phyloP scores from a whole-genome alignment of 257 asterid genomes.

The Vinca minor region DNA sequence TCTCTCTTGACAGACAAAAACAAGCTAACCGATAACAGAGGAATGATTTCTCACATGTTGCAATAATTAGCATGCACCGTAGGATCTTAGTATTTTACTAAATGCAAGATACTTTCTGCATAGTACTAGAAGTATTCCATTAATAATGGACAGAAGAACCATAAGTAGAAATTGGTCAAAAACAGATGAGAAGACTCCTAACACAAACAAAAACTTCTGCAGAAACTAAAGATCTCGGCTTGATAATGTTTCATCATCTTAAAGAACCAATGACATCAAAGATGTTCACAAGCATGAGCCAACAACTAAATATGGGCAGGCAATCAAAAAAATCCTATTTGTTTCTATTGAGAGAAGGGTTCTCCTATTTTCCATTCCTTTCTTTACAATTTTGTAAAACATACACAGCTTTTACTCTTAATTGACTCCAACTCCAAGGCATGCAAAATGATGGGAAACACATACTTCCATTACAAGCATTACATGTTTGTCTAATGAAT shows the following conservation, averaged over 20 bases:
- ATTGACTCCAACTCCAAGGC: background rate
- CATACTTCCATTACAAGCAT: background rate
- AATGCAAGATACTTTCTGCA: background rate
- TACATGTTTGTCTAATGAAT: background rate
- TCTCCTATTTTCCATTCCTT: too few species aligned
- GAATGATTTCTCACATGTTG: background rate
- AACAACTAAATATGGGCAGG: background rate
- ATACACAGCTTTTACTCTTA: background rate
- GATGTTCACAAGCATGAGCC: background rate
- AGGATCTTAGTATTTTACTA: background rate
- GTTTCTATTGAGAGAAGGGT: too few species aligned
- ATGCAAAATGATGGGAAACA: background rate
- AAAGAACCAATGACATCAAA: background rate
- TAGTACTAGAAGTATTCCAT: background rate
- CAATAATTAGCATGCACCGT: background rate
- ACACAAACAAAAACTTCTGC: background rate
- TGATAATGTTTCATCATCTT: background rate
- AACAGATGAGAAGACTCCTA: background rate
- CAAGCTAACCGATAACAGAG: background rate
- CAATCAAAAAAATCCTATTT: too few species aligned
- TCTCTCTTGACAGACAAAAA: background rate
- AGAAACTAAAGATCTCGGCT: background rate
- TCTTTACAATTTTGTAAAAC: background rate
- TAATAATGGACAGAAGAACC: background rate
- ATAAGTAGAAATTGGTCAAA: background rate